phyloP scores from a whole-genome alignment of 352 stramenopile species.

The Globisporangium radiosum region DNA sequence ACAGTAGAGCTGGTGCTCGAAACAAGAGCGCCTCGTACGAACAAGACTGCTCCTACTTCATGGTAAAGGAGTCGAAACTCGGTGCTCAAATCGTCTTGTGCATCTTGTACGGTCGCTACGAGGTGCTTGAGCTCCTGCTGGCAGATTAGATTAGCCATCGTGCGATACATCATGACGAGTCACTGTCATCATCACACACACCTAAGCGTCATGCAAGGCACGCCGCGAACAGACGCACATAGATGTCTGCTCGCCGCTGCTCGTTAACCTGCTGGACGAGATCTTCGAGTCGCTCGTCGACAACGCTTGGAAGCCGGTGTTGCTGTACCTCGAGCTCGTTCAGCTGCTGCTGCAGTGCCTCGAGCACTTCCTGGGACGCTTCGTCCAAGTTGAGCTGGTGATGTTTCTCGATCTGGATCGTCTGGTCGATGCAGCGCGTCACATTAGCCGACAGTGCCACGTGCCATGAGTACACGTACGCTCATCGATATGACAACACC shows the following conservation, averaged over 20 bases:
- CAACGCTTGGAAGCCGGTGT: slow-evolving; percentile 16
- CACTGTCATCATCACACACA: too few species aligned
- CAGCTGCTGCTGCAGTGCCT: slow-evolving; percentile 46
- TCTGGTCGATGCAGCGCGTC: slow-evolving; percentile 14
- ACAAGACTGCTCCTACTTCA: slow-evolving; percentile 18
- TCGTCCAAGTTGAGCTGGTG: slow-evolving; percentile 53
- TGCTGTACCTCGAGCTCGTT: slow-evolving; percentile 34
- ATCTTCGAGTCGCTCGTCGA: slow-evolving; percentile 27
- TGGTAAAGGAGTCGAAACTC: slow-evolving; percentile 44
- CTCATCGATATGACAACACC: background rate
- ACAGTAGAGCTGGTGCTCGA: too few species aligned
- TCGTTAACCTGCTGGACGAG: slow-evolving; percentile 24
- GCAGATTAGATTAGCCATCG: too few species aligned
- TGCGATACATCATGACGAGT: too few species aligned
- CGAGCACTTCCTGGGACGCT: slow-evolving; percentile 47
- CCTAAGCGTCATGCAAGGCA: too few species aligned
- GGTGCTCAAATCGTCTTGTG: slow-evolving; percentile 30
- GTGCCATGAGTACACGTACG: background rate
- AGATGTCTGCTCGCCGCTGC: slow-evolving; percentile 25
- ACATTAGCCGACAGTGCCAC: too few species aligned
- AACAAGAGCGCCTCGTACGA: background rate
- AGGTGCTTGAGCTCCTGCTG: slow-evolving; percentile 34
- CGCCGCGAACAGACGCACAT: slow-evolving; percentile 15
- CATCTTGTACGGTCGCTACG: slow-evolving; percentile 34
- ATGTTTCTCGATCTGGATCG: slow-evolving; percentile 49